These are phyloP conservation scores for Nakaseomyces nivariensis DNA, from an alignment of 1,139 yeast genomes.

Conservation along the genomic window DNA sequence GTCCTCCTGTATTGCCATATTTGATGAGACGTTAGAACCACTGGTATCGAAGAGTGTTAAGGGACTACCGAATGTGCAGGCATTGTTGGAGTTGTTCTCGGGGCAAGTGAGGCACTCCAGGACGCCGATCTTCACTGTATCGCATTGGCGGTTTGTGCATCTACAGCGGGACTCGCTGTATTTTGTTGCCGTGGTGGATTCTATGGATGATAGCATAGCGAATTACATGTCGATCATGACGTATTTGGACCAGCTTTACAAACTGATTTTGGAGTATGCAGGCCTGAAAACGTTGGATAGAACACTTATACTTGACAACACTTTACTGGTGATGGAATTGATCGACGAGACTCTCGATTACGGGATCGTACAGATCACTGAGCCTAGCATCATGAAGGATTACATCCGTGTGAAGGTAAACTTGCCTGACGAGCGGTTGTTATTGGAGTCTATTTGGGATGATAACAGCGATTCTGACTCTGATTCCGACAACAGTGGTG, in stretches of 20 bases:
- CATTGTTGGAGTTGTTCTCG: conserved; percentile 10
- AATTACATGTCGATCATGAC: conserved; percentile 49
- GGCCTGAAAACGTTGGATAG: conserved; percentile 38
- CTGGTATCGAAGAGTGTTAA: conserved; percentile 50
- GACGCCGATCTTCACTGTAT: conserved; percentile 1
- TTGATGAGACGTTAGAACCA: conserved; percentile 51
- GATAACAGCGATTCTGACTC: not conserved
- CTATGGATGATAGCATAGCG: conserved; percentile 36
- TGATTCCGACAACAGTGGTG: conserved; percentile 10
- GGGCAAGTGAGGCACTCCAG: not conserved
- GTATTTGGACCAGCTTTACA: conserved; percentile 50
- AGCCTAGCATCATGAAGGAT: conserved; percentile 59
- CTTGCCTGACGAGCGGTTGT: conserved; percentile 10
- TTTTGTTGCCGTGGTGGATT: conserved; percentile 34
- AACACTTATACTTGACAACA: conserved; percentile 55
- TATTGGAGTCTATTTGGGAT: conserved; percentile 3
- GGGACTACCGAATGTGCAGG: conserved; percentile 17
- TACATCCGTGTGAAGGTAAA: conserved; percentile 40
- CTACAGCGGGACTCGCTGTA: conserved; percentile 48
- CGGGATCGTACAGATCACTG: conserved; percentile 68
- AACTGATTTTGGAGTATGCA: conserved; percentile 49
- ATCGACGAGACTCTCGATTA: conserved; percentile 66
- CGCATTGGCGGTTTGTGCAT: conserved; percentile 45
- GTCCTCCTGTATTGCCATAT: conserved; percentile 39
- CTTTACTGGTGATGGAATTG: conserved; percentile 57